phyloP scores from a whole-genome alignment of 441 rosid species.

The Rhodomyrtus psidioides region DNA sequence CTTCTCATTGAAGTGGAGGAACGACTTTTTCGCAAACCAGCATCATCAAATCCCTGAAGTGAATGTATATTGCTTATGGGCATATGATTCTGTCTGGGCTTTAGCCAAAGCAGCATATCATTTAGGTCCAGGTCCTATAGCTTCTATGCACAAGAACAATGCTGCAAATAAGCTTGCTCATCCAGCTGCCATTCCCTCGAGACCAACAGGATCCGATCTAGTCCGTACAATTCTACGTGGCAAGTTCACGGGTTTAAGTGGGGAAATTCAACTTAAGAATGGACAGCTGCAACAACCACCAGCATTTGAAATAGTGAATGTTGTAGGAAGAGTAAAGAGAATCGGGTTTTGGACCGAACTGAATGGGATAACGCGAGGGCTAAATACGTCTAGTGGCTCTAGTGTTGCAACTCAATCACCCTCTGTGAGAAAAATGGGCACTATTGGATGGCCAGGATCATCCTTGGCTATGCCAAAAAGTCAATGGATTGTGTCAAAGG shows the following conservation, averaged over 20 bases:
- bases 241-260: background rate
- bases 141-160: background rate
- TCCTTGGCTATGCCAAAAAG: background rate
- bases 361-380: background rate
- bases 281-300: background rate
- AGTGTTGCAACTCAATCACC: background rate
- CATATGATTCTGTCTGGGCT: background rate
- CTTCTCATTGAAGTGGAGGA: background rate
- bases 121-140: background rate
- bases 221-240: background rate
- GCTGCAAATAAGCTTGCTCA: background rate
- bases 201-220: background rate
- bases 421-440: background rate
- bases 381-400: background rate
- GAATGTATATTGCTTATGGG: background rate
- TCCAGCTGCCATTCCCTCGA: background rate
- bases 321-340: background rate
- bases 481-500: rapidly evolving
- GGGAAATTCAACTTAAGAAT: background rate
- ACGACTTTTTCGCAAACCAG: background rate
- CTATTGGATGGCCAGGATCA: background rate
- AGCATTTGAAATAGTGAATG: background rate
- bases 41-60: background rate
- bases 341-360: background rate
- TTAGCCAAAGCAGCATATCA: background rate